Percentiles rank a stretch among this genome's conserved stretches.
These are phyloP conservation scores for Spatholobus suberectus DNA, from an alignment of 306 rosid species.

Conservation along the genomic window DNA sequence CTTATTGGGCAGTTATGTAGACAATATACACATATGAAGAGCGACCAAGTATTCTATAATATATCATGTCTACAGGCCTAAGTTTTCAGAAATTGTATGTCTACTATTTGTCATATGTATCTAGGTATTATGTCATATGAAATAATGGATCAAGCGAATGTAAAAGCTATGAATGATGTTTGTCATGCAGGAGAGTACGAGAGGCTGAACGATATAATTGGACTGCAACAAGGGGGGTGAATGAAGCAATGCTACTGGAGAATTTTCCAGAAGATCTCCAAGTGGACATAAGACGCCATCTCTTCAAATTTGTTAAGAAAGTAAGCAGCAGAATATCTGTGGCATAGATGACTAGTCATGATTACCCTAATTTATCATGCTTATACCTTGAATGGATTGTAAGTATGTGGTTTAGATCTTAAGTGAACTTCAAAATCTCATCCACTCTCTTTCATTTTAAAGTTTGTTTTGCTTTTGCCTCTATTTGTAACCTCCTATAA, in stretches of 20 bases:
- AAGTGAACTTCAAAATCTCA: background rate
- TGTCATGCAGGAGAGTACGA: slow-evolving; percentile 65
- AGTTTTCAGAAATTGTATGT: background rate
- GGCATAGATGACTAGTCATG: slow-evolving; percentile 1
- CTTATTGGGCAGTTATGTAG: too few relatives aligned
- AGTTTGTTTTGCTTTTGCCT: background rate
- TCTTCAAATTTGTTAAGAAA: slow-evolving; percentile 49
- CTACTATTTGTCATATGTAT: background rate
- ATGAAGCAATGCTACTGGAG: slow-evolving; percentile 75
- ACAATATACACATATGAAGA: background rate
- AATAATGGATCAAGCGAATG: background rate
- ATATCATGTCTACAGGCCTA: background rate
- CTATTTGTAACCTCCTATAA: background rate
- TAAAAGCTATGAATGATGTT: background rate
- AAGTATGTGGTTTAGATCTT: background rate
- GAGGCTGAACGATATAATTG: slow-evolving; percentile 80
- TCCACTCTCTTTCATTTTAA: background rate
- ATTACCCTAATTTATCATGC: background rate
- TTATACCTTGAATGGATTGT: background rate
- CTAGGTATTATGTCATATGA: background rate
- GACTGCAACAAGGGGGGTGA: slow-evolving; percentile 94
- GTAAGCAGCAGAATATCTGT: slow-evolving; percentile 28
- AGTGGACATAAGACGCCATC: slow-evolving; percentile 83
- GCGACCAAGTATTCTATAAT: background rate
- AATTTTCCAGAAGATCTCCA: slow-evolving; percentile 89